Evolutionary conservation across 2,329 filamentous ascomycete genomes (phyloP).

Genomic region (Diaporthe ampelina): DNA sequence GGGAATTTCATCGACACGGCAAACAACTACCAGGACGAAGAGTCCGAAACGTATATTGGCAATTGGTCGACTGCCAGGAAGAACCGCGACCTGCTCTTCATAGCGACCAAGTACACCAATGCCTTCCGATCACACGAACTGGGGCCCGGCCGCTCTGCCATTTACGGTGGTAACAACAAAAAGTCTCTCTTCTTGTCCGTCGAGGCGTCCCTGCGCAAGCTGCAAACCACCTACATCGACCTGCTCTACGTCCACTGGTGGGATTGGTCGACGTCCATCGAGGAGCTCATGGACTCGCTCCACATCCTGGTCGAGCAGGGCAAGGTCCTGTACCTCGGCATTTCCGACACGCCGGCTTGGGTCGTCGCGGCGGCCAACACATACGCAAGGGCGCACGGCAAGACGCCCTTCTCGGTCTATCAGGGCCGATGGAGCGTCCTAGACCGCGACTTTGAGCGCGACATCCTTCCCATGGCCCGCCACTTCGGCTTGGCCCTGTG

Average conservation of each 20-base stretch:
- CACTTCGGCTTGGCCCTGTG: constrained; percentile 69
- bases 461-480: constrained; percentile 75
- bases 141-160: constrained; percentile 57
- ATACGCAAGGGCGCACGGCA: constrained; percentile 53
- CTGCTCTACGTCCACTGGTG: constrained; percentile 61
- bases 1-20: constrained; percentile 80
- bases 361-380: constrained; percentile 55
- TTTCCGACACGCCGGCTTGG: constrained; percentile 58
- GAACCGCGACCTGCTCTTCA: constrained; percentile 75
- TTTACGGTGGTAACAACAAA: constrained; percentile 70
- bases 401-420: constrained; percentile 55
- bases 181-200: constrained; percentile 72
- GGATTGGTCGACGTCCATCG: constrained; percentile 58
- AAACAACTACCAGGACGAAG: constrained; percentile 75
- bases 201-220: constrained; percentile 59
- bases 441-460: constrained; percentile 67
- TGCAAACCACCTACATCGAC: constrained; percentile 61
- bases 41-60: constrained; percentile 76
- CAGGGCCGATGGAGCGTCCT: constrained; percentile 56
- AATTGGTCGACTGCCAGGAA: constrained; percentile 77
- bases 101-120: constrained; percentile 76
- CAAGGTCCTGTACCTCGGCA: constrained; percentile 58
- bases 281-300: constrained; percentile 59
- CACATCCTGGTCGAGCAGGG: constrained; percentile 57
- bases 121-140: constrained; percentile 57